Evolutionary conservation across 2,329 filamentous ascomycete species (phyloP).

Genomic region (Davidsoniella neocaledoniae): DNA sequence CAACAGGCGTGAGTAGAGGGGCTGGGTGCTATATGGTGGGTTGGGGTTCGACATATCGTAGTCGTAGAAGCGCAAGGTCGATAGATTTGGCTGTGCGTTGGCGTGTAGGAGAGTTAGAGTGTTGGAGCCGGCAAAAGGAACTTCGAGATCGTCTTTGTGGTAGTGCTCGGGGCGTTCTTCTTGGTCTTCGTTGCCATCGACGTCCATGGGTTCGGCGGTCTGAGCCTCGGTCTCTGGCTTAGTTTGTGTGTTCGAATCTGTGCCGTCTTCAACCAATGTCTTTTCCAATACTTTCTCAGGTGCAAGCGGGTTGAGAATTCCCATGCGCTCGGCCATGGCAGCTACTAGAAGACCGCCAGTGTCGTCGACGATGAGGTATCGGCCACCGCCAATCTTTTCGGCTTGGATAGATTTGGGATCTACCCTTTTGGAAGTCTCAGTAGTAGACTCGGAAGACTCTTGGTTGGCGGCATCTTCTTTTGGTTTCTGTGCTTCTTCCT

Average conservation of each 20-base stretch:
- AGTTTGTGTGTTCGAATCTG: not conserved
- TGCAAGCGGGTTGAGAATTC: conserved; percentile 44
- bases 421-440: conserved; percentile 14
- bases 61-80: conserved; percentile 74
- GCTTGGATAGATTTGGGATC: conserved; percentile 1
- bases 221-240: not conserved
- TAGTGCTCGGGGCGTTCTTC: conserved; percentile 10
- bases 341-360: conserved; percentile 70
- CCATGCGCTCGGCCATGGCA: conserved; percentile 77
- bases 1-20: conserved; percentile 66
- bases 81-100: conserved; percentile 75
- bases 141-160: conserved; percentile 34
- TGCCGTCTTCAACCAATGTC: not conserved
- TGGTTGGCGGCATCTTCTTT: conserved; percentile 3
- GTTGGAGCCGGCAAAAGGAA: conserved; percentile 52
- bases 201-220: not conserved
- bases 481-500: conserved; percentile 13
- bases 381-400: conserved; percentile 20
- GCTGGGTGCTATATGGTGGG: conserved; percentile 46
- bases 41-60: conserved; percentile 56
- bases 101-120: conserved; percentile 67
- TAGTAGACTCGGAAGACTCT: not conserved
- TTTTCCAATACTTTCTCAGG: conserved; percentile 15
- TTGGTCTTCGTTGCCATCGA: not conserved
- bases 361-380: conserved; percentile 77